phyloP scores from a whole-genome alignment of 139 green algal species.

The Ettlia oleoabundans region DNA sequence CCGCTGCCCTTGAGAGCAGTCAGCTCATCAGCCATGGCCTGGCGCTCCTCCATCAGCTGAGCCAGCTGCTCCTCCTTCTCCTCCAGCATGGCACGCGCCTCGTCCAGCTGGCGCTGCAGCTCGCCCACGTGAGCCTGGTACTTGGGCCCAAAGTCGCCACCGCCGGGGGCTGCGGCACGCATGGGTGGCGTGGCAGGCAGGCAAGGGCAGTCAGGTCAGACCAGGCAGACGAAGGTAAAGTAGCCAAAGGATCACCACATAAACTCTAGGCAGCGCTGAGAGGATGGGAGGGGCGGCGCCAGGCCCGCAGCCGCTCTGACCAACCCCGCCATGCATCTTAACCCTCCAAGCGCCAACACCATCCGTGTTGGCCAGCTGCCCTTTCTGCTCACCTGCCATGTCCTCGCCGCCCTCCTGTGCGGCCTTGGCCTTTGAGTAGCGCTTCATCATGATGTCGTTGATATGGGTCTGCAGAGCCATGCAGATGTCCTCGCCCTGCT shows the following conservation, averaged over 20 bases:
- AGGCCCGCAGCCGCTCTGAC: too few relatives aligned
- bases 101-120: conserved; percentile 84
- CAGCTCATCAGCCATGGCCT: conserved; percentile 66
- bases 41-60: conserved; percentile 55
- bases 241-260: not conserved
- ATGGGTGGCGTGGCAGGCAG: too few relatives aligned
- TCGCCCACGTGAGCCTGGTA: conserved; percentile 87
- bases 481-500: conserved; percentile 97
- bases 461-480: conserved; percentile 98
- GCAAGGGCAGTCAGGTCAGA: not conserved
- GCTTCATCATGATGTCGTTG: conserved; percentile 98
- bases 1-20: conserved; percentile 39
- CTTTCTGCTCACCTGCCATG: not conserved
- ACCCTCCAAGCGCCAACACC: too few relatives aligned
- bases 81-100: conserved; percentile 55
- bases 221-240: not conserved
- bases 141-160: conserved; percentile 80
- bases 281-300: too few relatives aligned
- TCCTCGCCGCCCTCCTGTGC: conserved; percentile 42
- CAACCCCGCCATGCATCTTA: too few relatives aligned
- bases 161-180: conserved; percentile 30
- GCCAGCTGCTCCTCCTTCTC: conserved; percentile 61
- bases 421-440: conserved; percentile 71
- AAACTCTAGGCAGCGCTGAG: not conserved
- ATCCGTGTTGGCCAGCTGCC: not conserved